Evolutionary conservation across 805 yeast genomes (phyloP).

Genomic region (Candida dajiaensis): DNA sequence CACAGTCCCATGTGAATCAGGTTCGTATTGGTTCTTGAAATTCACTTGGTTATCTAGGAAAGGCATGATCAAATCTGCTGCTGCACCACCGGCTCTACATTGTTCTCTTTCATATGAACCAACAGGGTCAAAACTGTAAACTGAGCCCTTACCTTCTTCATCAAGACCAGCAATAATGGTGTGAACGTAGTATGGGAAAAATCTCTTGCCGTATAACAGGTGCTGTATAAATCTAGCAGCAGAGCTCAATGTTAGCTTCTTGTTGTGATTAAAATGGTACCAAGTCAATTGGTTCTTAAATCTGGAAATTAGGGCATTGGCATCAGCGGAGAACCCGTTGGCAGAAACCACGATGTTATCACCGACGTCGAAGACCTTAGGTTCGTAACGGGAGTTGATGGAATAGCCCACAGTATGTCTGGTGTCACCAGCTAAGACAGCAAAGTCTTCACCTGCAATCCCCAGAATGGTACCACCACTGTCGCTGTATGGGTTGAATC

Average conservation of each 20-base stretch:
- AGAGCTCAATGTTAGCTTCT: constrained; percentile 57
- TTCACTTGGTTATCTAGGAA: constrained; percentile 96
- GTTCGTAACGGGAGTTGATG: constrained; percentile 88
- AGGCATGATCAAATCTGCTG: constrained; percentile 94
- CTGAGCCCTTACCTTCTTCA: constrained; percentile 81
- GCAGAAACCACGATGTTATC: constrained; percentile 85
- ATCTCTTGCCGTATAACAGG: constrained; percentile 83
- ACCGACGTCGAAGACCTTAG: constrained; percentile 84
- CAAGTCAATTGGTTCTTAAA: constrained; percentile 66
- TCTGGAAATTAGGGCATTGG: constrained; percentile 72
- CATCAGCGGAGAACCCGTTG: constrained; percentile 96
- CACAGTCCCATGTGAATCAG: constrained; percentile 63
- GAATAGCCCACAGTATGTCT: constrained; percentile 92
- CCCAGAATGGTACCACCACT: constrained; percentile 97
- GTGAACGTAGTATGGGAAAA: constrained; percentile 95
- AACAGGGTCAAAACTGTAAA: constrained; percentile 95
- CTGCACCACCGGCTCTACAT: constrained; percentile 97
- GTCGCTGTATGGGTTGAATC: constrained; percentile 89
- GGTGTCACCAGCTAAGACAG: constrained; percentile 97
- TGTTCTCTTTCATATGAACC: constrained; percentile 97
- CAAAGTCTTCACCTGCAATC: constrained; percentile 96
- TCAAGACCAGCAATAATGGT: constrained; percentile 94
- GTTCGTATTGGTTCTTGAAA: constrained; percentile 87
- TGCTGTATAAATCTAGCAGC: constrained; percentile 93
- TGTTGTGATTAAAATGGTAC: constrained; percentile 89